A percentile compares a stretch with the other conserved stretches of the same genome.
Conservation (phyloP, 1,284 basidiomycete genomes). For the Mrakiaceae sp. region DNA sequence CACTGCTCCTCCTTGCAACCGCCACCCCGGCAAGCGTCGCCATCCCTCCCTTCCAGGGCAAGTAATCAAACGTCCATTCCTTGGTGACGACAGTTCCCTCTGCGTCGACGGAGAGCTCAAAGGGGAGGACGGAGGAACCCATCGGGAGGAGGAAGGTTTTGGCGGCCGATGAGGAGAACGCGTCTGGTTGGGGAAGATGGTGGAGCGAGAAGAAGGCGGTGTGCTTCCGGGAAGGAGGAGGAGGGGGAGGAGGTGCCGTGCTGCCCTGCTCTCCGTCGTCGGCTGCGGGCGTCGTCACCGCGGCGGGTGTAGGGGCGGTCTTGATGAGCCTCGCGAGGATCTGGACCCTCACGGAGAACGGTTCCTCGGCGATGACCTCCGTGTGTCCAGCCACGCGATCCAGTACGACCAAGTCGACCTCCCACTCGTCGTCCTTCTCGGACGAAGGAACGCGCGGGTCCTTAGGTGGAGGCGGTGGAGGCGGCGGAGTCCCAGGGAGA, state of each 20-base stretch:
- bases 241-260: background rate
- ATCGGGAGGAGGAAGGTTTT: background rate
- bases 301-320: background rate
- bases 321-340: background rate
- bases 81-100: background rate
- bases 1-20: background rate
- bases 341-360: background rate
- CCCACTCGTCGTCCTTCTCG: background rate
- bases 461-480: background rate
- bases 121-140: background rate
- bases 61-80: constrained; percentile 4
- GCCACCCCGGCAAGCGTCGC: background rate
- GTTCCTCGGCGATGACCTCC: background rate
- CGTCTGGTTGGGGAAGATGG: background rate
- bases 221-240: background rate
- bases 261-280: background rate
- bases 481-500: background rate
- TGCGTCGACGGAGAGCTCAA: background rate
- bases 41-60: background rate
- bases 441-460: background rate
- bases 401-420: constrained; percentile 9
- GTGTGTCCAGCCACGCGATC: background rate
- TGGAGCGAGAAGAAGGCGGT: background rate
- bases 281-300: background rate
- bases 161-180: background rate